Conservation (phyloP, 2,329 filamentous ascomycete genomes). For the Trichoderma sp. region DNA sequence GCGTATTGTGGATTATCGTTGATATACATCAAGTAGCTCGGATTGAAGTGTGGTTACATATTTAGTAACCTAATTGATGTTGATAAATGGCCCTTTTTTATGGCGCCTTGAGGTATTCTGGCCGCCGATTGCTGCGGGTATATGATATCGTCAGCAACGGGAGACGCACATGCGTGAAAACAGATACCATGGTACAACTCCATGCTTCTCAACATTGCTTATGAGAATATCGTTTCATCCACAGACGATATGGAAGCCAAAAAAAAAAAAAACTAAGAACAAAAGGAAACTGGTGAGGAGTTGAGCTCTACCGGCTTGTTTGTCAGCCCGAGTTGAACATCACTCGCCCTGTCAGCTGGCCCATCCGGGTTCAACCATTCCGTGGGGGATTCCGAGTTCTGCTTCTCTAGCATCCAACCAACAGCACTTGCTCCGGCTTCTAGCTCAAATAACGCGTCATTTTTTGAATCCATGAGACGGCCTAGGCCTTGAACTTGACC, state of each 20-base stretch:
- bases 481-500: not conserved
- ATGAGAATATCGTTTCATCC: not conserved
- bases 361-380: not conserved
- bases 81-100: not conserved
- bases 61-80: not conserved
- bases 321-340: not conserved
- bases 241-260: not conserved
- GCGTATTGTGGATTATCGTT: not conserved
- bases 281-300: not conserved
- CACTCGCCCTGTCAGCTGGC: not conserved
- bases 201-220: not conserved
- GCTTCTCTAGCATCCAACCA: not conserved
- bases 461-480: not conserved
- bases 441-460: not conserved
- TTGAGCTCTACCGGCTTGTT: not conserved
- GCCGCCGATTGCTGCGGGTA: not conserved
- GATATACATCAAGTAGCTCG: not conserved
- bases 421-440: not conserved
- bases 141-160: not conserved
- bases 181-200: not conserved
- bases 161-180: not conserved
- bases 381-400: not conserved
- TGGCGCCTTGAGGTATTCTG: not conserved
- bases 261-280: not conserved
- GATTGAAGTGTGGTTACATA: not conserved